Conservation (phyloP, 768 basidiomycete species). For the Rhodotorula babjevae region DNA sequence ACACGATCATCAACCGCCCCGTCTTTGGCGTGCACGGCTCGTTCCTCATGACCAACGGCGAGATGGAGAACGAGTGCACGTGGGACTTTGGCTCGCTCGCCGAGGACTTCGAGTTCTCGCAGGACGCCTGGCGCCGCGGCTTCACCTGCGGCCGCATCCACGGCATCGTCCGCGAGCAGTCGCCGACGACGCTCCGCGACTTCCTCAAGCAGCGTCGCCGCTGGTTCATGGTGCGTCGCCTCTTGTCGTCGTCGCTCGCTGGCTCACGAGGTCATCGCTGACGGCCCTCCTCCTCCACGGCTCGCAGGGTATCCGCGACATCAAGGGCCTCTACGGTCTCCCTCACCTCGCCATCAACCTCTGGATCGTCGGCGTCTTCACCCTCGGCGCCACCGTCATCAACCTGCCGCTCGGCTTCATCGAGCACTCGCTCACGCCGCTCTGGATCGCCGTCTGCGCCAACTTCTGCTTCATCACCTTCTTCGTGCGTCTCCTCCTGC, state of each 20-base stretch:
- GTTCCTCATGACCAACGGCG: constrained; percentile 46
- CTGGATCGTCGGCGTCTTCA: constrained; percentile 44
- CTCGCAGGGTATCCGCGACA: constrained; percentile 39
- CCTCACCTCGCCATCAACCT: constrained; percentile 46
- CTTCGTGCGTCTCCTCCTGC: constrained; percentile 22
- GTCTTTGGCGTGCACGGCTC: constrained; percentile 47
- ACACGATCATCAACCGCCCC: constrained; percentile 43
- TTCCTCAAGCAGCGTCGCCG: constrained; percentile 47
- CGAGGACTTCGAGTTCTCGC: constrained; percentile 47
- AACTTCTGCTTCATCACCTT: constrained; percentile 46
- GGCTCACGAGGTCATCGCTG: not conserved
- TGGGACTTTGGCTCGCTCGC: constrained; percentile 47
- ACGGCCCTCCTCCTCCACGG: too few relatives aligned
- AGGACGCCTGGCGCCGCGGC: constrained; percentile 45
- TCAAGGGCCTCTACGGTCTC: constrained; percentile 46
- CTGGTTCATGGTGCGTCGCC: constrained; percentile 45
- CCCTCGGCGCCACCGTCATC: constrained; percentile 45
- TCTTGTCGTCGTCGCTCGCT: too few relatives aligned
- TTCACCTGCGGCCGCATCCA: constrained; percentile 46
- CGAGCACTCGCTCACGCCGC: constrained; percentile 44
- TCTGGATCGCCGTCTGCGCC: constrained; percentile 45
- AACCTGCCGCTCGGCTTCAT: constrained; percentile 45
- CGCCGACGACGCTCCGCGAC: constrained; percentile 44
- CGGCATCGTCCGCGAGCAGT: constrained; percentile 46
- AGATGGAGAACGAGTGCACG: constrained; percentile 46